These are phyloP conservation scores for Phytophthora chlamydospora DNA, from an alignment of 352 stramenopile species.

Conservation along the genomic window DNA sequence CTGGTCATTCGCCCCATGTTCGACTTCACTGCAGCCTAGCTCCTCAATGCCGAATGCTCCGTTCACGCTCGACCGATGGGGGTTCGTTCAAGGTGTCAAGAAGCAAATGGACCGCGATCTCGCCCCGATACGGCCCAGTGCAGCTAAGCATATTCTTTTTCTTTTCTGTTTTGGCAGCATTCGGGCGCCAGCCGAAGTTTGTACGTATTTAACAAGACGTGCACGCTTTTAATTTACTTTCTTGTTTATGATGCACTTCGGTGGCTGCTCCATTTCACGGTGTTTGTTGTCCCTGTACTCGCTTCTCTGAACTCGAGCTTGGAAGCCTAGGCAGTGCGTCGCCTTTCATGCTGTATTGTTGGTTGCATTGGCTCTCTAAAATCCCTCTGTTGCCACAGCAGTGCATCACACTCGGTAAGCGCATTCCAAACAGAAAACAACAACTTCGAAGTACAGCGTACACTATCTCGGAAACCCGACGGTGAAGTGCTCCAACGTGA, in stretches of 20 bases:
- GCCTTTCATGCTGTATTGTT: constrained; percentile 2
- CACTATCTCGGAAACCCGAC: constrained; percentile 18
- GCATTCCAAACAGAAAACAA: neutral
- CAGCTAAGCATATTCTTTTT: constrained; percentile 24
- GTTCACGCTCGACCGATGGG: constrained; percentile 19
- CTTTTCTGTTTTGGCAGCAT: constrained; percentile 20
- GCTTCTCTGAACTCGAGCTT: constrained; percentile 5
- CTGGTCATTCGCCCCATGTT: constrained; percentile 84
- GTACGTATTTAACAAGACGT: constrained; percentile 15
- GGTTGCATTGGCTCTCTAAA: constrained; percentile 8
- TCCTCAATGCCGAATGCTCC: constrained; percentile 4
- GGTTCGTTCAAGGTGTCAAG: constrained; percentile 19
- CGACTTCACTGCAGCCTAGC: constrained; percentile 54
- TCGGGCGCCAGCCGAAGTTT: constrained; percentile 21
- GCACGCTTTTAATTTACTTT: constrained; percentile 45
- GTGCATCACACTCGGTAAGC: neutral
- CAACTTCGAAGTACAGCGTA: constrained; percentile 4
- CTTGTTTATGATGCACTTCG: constrained; percentile 13
- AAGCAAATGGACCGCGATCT: constrained; percentile 17
- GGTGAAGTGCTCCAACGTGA: constrained; percentile 20
- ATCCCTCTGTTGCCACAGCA: neutral
- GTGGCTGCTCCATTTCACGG: neutral
- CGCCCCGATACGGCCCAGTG: neutral
- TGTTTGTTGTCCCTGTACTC: neutral
- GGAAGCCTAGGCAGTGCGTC: constrained; percentile 11